Percentiles rank a stretch among this genome's conserved stretches.
Conservation (phyloP, 108 stramenopile genomes). For the Aurantiochytrium sp. region DNA sequence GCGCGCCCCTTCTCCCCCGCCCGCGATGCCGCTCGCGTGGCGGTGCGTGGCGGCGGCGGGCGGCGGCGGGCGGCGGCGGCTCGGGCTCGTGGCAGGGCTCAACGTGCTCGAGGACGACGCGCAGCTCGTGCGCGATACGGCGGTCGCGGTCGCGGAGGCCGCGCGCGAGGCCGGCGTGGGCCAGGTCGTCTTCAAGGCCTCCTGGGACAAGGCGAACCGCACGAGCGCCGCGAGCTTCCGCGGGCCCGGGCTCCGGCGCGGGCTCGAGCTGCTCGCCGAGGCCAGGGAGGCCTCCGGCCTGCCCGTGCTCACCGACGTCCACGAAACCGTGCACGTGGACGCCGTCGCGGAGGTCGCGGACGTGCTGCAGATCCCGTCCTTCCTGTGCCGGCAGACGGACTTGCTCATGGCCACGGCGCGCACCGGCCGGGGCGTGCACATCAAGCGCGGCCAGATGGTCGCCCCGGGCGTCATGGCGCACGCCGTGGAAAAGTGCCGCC, state of each 20-base stretch:
- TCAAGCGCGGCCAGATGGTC: conserved; percentile 15
- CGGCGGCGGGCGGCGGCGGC: neutral
- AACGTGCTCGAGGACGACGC: conserved; percentile 10
- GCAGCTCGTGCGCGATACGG: neutral
- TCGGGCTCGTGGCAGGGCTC: neutral
- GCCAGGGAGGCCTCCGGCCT: neutral
- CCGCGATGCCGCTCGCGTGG: too few species aligned
- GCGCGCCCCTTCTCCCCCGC: too few species aligned
- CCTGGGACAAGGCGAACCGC: conserved; percentile 28
- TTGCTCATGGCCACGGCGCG: neutral
- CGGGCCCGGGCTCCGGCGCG: neutral
- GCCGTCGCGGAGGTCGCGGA: neutral
- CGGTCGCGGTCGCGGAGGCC: neutral
- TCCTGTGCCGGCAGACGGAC: conserved; percentile 8
- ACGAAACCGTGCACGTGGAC: conserved; percentile 1
- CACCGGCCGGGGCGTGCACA: neutral
- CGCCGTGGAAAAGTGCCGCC: conserved; percentile 2
- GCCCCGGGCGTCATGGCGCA: conserved; percentile 5
- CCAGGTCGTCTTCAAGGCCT: conserved; percentile 20
- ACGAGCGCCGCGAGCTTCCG: neutral
- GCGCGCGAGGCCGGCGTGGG: neutral
- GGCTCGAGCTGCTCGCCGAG: conserved; percentile 16
- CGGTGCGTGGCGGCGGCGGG: too few species aligned
- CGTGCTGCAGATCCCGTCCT: neutral
- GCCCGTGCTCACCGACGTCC: neutral